Evolutionary conservation across 2,329 filamentous ascomycete genomes (phyloP), one percentile per base, ranked within the genome.

Genomic region (Scedosporium boydii): DNA sequence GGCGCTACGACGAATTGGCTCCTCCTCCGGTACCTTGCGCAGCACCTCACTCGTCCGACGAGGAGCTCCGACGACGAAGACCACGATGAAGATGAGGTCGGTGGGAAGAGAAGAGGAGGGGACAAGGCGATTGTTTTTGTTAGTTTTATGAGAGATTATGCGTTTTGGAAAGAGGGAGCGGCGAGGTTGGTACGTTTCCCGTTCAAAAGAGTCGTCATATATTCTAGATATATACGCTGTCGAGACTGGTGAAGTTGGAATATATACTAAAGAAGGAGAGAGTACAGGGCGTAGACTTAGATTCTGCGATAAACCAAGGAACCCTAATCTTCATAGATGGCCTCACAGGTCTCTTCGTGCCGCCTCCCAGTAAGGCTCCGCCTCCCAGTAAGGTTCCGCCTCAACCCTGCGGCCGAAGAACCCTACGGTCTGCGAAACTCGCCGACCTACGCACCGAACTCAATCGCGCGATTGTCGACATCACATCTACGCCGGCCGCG

Each of bases 311-410:
- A 61, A 78, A 78, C 42, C 81, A 82, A 64, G 82, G 82, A 38
- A 82, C 80, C 60, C 88, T 96, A 68, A 76, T 78, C 53, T 93
- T 91, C 67, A 80, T 96, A 38, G 91, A 96, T 73, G 90, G 90
- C 21, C 76, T 95, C 63, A 83, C 80, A 21, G 79, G 79, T 27
- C 70, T 90, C 27, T 88, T 84, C 44, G 29, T 58, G 6, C 56
- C 62, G 5, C 18, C 63, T n/a, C 44, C 60, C 42, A 53, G 58
- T 53, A 14, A 59, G 51, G 41, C 64, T 34, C 56, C 26, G 9
- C 59, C 57, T 63, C 63, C 60, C 42, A 53, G 58, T 53, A 14
- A 59, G 51, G 41, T 64, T 34, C 56, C 26, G 9, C 59, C 57
- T 63, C 63, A 26, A 10, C 53, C 23, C 29, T 66, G 64, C n/a